Evolutionary conservation across 805 yeast species (phyloP), one percentile per base, ranked within the genome.

Genomic region (Ogataea nitratoaversa): DNA sequence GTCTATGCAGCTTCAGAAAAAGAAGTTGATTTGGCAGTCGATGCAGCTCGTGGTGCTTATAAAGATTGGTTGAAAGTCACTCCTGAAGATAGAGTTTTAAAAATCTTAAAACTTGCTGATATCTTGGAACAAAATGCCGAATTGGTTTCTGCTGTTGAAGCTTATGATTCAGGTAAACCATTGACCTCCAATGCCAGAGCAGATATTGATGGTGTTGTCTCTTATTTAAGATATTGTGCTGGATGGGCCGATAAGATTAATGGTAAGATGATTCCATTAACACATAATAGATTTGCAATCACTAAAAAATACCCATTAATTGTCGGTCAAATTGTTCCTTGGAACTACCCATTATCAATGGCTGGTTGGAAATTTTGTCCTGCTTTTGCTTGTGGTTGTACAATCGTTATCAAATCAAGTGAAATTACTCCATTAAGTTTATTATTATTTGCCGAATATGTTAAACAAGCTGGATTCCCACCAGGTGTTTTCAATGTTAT

Each of bases 291-390:
- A 57, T 67, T 83, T 52, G 84, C 84, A 27, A 80, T 78, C 63
- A 81, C 89, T 19, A 68, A 79, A 38, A 80, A 79, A 48, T 84
- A 82, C 60, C 83, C 87, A 5, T 58, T 68, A 37, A 84, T 80
- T 28, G 78, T 82, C 51, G 86, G 79, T 11, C 81, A 78, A 58
- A 77, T 80, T 49, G 77, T 81, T 42, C 87, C 87, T 25, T 80
- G 87, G 86, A 80, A 80, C 65, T 81, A 77, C 57, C 86, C 87
- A 23, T 60, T 80, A 50, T 66, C 72, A 24, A 82, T 83, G 88
- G 79, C 84, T 13, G 71, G 84, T 19, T 84, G 93, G 93, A 84
- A 84, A 62, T 68, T 84, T 55, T 87, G 84, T 20, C 91, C 91
- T 18, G 93, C 95, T 8, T 65, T 84, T 48, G 88, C 90, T 31